These are phyloP conservation scores for Dothiorella sarmentorum DNA, from an alignment of 2,329 filamentous ascomycete genomes.

Conservation along the genomic window DNA sequence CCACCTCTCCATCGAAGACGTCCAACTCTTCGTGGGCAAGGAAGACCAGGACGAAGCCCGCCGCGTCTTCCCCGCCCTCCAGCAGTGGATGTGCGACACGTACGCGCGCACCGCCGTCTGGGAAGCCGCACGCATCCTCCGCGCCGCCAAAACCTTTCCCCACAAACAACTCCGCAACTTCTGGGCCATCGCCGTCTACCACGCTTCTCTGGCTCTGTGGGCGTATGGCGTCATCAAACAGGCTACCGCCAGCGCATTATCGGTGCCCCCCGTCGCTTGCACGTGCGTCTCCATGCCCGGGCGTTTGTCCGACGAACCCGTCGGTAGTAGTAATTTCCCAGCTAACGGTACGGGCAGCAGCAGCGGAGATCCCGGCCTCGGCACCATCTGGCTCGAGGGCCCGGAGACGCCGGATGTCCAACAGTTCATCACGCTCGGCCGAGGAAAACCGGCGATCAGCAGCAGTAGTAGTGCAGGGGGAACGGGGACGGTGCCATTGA, in stretches of 20 bases:
- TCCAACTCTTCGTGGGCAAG: slow-evolving; percentile 66
- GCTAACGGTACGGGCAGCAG: background rate
- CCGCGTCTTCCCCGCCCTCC: slow-evolving; percentile 55
- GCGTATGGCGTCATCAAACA: slow-evolving; percentile 10
- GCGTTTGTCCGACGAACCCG: background rate
- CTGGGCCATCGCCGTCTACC: slow-evolving; percentile 65
- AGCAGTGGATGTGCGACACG: slow-evolving; percentile 56
- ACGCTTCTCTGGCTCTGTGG: slow-evolving; percentile 67
- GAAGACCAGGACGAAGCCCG: slow-evolving; percentile 65
- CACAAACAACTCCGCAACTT: slow-evolving; percentile 59
- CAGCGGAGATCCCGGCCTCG: background rate
- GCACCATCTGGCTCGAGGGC: slow-evolving; percentile 52
- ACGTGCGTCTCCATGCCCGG: slow-evolving; percentile 11
- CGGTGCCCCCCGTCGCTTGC: background rate
- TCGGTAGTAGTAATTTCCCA: background rate
- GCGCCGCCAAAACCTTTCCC: slow-evolving; percentile 54
- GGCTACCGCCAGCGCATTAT: background rate
- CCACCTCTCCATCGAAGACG: slow-evolving; percentile 61
- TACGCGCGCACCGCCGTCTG: slow-evolving; percentile 60
- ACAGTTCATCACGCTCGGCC: slow-evolving; percentile 56
- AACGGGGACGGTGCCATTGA: too few relatives aligned
- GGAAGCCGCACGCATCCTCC: slow-evolving; percentile 65
- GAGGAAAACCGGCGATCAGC: slow-evolving; percentile 55
- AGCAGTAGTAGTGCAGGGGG: slow-evolving; percentile 38
- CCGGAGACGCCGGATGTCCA: slow-evolving; percentile 52